These are phyloP conservation scores for Tolypocladium endophyticum DNA, from an alignment of 2,329 filamentous ascomycete genomes.

Conservation along the genomic window DNA sequence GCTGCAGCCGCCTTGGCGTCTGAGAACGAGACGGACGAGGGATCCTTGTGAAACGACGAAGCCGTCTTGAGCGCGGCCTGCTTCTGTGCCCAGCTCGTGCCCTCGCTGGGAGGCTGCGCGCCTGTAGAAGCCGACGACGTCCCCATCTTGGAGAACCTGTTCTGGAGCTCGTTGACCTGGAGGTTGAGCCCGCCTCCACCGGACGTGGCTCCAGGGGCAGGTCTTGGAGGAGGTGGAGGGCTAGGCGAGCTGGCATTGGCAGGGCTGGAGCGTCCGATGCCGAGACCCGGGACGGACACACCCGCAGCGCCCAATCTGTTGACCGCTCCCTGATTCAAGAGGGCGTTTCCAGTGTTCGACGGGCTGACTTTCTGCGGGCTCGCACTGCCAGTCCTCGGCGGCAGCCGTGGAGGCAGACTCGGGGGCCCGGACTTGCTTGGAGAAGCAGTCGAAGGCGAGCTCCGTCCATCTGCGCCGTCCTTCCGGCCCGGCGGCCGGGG, in stretches of 20 bases:
- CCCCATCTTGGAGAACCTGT: conserved; percentile 49
- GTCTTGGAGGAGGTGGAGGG: conserved; percentile 15
- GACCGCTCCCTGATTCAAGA: conserved; percentile 47
- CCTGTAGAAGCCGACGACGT: conserved; percentile 17
- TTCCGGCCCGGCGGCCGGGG: conserved; percentile 58
- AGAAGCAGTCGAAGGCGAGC: conserved; percentile 14
- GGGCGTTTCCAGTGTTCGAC: conserved; percentile 6
- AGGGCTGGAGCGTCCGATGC: conserved; percentile 45
- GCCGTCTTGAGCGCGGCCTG: conserved; percentile 54
- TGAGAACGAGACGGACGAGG: conserved; percentile 47
- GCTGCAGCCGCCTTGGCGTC: conserved; percentile 48
- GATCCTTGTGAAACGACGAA: conserved; percentile 47
- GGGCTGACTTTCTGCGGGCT: not conserved
- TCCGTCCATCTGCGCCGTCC: conserved; percentile 25
- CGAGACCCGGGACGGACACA: conserved; percentile 66
- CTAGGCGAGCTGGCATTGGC: conserved; percentile 15
- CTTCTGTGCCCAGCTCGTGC: conserved; percentile 55
- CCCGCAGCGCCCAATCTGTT: conserved; percentile 62
- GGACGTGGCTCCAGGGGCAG: conserved; percentile 9
- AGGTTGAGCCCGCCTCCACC: conserved; percentile 8
- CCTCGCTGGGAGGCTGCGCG: conserved; percentile 24
- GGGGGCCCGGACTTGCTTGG: conserved; percentile 28
- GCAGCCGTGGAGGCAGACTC: conserved; percentile 44
- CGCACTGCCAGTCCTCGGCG: conserved; percentile 4
- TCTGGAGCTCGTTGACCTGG: conserved; percentile 57